Conservation (phyloP, 139 green algal species). For the Nannochloris sp. region DNA sequence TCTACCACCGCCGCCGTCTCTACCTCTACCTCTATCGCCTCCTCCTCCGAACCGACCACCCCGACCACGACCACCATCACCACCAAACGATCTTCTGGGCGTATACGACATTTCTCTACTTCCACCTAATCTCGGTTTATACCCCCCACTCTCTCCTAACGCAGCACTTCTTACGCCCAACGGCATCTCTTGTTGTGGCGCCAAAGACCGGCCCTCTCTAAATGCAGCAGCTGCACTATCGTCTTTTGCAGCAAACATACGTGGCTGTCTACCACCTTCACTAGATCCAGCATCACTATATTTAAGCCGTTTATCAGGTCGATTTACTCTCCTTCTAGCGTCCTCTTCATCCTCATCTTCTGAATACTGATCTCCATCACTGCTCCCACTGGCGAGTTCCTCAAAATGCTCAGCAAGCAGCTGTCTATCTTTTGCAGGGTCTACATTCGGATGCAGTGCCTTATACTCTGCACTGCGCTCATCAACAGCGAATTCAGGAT, state of each 20-base stretch:
- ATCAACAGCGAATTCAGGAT: conserved; percentile 77
- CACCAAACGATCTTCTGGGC: conserved; percentile 20
- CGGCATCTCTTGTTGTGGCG: conserved; percentile 36
- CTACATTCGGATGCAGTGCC: conserved; percentile 79
- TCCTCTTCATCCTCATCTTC: conserved; percentile 12
- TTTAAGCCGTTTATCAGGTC: conserved; percentile 11
- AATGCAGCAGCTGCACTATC: conserved; percentile 55
- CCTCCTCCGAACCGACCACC: conserved; percentile 5
- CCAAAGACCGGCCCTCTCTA: conserved; percentile 36
- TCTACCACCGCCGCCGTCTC: conserved; percentile 3
- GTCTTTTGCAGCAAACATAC: conserved; percentile 70
- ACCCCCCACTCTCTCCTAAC: background rate
- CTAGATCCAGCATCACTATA: background rate
- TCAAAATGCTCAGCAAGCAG: conserved; percentile 64
- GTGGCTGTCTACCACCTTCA: conserved; percentile 14
- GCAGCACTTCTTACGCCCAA: conserved; percentile 40
- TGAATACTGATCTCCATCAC: background rate
- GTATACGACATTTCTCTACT: conserved; percentile 59
- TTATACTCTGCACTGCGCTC: conserved; percentile 71
- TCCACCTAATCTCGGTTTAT: conserved; percentile 30
- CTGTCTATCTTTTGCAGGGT: conserved; percentile 23
- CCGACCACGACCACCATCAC: conserved; percentile 6
- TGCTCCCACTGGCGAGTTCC: conserved; percentile 8
- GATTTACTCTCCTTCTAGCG: background rate
- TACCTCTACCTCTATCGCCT: background rate